A percentile compares a stretch with the other conserved stretches of the same genome.
Conservation (phyloP, 306 rosid genomes). For the Acacia crassicarpa region DNA sequence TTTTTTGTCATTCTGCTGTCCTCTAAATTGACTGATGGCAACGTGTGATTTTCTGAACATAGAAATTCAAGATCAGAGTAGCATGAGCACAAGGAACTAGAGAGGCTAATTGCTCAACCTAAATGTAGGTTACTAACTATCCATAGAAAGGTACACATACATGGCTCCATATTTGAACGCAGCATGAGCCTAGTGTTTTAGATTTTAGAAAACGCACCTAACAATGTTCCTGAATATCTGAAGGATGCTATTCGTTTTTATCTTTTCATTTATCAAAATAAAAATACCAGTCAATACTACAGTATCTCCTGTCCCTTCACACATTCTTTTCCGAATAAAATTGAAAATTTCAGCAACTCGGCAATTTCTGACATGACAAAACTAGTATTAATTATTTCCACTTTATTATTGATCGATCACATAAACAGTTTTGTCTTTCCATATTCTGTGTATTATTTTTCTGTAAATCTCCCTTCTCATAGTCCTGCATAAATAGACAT, state of each 20-base stretch:
- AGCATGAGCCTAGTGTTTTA: not conserved
- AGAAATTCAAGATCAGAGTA: constrained; percentile 32
- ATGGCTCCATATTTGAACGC: not conserved
- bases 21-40: constrained; percentile 83
- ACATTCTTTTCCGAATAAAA: not conserved
- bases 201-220: not conserved
- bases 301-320: not conserved
- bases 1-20: constrained; percentile 45
- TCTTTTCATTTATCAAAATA: not conserved
- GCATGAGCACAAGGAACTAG: constrained; percentile 4
- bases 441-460: not conserved
- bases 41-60: constrained; percentile 74
- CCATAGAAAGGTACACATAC: not conserved
- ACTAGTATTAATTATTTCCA: not conserved
- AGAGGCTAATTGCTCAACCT: constrained; percentile 16
- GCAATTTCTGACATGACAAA: not conserved
- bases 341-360: not conserved
- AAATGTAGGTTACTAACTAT: constrained; percentile 1
- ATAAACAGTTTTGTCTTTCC: constrained; percentile 9
- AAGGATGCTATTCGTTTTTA: not conserved
- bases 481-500: constrained; percentile 20
- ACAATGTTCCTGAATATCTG: not conserved
- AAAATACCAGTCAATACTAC: not conserved
- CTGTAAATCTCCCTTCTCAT: constrained; percentile 18
- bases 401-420: not conserved